phyloP scores from a whole-genome alignment of 1,284 basidiomycete species.

The Austroboletus niveus region DNA sequence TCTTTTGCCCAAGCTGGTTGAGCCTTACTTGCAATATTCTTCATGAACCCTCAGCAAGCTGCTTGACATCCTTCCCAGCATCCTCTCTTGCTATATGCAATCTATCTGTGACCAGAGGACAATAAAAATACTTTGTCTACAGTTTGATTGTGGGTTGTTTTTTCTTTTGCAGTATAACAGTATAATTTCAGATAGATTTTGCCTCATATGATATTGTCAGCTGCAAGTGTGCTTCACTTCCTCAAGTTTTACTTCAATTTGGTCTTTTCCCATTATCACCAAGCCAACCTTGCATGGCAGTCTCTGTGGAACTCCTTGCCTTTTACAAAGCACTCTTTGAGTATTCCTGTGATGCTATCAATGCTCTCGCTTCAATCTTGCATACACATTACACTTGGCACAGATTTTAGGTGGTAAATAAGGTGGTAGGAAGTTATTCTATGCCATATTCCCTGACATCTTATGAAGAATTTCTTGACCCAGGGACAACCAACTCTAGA shows the following conservation, averaged over 20 bases:
- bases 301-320: conserved; percentile 1
- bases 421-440: background rate
- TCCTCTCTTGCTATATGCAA: background rate
- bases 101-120: background rate
- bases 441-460: background rate
- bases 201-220: background rate
- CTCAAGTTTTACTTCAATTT: background rate
- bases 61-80: background rate
- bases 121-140: background rate
- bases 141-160: background rate
- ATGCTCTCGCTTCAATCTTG: background rate
- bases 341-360: background rate
- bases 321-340: conserved; percentile 9
- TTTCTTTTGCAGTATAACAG: background rate
- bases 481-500: background rate
- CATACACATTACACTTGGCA: background rate
- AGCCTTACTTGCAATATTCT: background rate
- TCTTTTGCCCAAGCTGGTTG: background rate
- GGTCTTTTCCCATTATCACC: conserved; percentile 3
- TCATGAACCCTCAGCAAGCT: background rate
- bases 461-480: background rate
- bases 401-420: background rate
- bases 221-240: background rate
- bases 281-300: conserved; percentile 5
- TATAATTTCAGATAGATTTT: background rate